Evolutionary conservation across 2,329 filamentous ascomycete species (phyloP).

Genomic region (Stemphylium vesicarium): DNA sequence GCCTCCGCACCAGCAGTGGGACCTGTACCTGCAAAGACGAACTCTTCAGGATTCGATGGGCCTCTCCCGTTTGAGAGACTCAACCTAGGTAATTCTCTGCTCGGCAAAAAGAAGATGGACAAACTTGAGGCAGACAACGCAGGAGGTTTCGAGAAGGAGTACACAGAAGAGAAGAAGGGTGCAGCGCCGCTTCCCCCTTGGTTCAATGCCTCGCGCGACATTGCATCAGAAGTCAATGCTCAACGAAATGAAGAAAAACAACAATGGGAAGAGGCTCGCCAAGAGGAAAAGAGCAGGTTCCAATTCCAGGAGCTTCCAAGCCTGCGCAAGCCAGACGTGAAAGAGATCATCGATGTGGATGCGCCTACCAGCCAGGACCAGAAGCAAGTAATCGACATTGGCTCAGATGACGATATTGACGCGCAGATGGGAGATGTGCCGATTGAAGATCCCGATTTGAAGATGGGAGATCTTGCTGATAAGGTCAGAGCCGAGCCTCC

Average conservation of each 20-base stretch:
- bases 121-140: slow-evolving; percentile 61
- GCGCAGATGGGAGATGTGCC: slow-evolving; percentile 42
- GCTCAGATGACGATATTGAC: slow-evolving; percentile 64
- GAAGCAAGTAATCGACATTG: slow-evolving; percentile 65
- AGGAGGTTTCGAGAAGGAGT: slow-evolving; percentile 69
- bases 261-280: slow-evolving; percentile 63
- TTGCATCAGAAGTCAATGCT: slow-evolving; percentile 61
- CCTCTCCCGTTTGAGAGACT: slow-evolving; percentile 87
- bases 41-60: slow-evolving; percentile 71
- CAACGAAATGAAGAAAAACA: slow-evolving; percentile 52
- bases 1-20: slow-evolving; percentile 22
- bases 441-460: slow-evolving; percentile 38
- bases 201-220: slow-evolving; percentile 65
- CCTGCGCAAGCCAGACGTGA: slow-evolving; percentile 62
- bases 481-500: slow-evolving; percentile 52
- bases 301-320: slow-evolving; percentile 68
- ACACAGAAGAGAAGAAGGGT: slow-evolving; percentile 51
- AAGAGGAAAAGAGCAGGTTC: slow-evolving; percentile 63
- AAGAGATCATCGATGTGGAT: slow-evolving; percentile 57
- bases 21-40: slow-evolving; percentile 54
- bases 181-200: slow-evolving; percentile 74
- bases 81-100: slow-evolving; percentile 69
- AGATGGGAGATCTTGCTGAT: slow-evolving; percentile 55
- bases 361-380: slow-evolving; percentile 50
- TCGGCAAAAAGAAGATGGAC: slow-evolving; percentile 60